These are phyloP conservation scores for Diaporthe citrichinensis DNA, from an alignment of 2,329 filamentous ascomycete genomes.

Conservation along the genomic window DNA sequence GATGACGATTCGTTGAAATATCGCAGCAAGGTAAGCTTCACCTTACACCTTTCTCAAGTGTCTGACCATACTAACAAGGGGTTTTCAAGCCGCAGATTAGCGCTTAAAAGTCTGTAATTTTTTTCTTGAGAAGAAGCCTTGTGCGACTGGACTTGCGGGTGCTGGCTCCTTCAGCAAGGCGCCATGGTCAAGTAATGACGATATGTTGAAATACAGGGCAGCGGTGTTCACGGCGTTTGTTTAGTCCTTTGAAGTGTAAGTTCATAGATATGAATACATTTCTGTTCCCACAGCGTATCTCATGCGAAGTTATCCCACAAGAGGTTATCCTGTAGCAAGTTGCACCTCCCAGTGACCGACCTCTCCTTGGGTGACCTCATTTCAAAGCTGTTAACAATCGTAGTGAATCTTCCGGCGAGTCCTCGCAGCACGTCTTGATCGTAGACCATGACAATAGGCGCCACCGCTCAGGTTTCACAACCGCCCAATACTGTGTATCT, in stretches of 20 bases:
- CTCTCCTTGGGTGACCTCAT: not conserved
- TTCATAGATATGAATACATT: not conserved
- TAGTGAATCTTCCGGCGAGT: not conserved
- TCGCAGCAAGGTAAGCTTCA: constrained; percentile 80
- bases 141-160: constrained; percentile 74
- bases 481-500: not conserved
- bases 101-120: constrained; percentile 99
- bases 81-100: constrained; percentile 83
- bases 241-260: not conserved
- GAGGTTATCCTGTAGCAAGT: not conserved
- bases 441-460: not conserved
- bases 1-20: constrained; percentile 87
- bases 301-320: not conserved
- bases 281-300: constrained; percentile 4
- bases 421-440: not conserved
- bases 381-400: not conserved
- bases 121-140: constrained; percentile 97
- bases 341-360: not conserved
- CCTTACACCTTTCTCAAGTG: not conserved
- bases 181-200: constrained; percentile 96
- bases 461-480: not conserved
- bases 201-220: constrained; percentile 73
- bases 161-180: constrained; percentile 82
- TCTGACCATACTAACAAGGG: constrained; percentile 49
- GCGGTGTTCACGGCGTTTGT: not conserved